phyloP scores from a whole-genome alignment of 192 early-diverging fungal species.

The Entomortierella parvispora region DNA sequence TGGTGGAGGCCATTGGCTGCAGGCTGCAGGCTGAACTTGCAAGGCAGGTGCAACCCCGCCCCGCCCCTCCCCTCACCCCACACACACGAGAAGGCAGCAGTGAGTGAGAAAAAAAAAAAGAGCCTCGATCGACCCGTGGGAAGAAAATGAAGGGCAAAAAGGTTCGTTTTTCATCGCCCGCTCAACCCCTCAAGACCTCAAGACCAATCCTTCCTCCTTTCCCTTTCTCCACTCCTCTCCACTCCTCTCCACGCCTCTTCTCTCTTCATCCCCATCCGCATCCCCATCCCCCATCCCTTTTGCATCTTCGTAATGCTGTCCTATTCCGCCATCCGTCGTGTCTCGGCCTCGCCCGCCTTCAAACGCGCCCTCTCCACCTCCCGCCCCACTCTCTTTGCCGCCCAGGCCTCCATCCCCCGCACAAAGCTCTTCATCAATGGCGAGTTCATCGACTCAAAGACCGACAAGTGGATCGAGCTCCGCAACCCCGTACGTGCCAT shows the following conservation, averaged over 20 bases:
- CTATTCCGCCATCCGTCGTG: constrained; percentile 45
- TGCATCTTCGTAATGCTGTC: constrained; percentile 32
- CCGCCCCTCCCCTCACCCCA: no score
- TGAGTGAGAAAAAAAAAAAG: no score
- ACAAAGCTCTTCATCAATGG: constrained; percentile 85
- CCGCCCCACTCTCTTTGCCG: constrained; percentile 34
- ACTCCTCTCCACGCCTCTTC: background rate
- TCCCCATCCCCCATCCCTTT: background rate
- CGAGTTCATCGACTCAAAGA: constrained; percentile 89
- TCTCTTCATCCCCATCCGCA: background rate
- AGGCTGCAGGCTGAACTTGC: no score
- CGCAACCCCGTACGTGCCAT: constrained; percentile 81
- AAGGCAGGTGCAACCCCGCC: no score
- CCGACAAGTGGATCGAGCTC: constrained; percentile 88
- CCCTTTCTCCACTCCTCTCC: constrained; percentile 1
- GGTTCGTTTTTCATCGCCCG: background rate
- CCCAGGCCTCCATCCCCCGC: constrained; percentile 39
- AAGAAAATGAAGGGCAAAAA: constrained; percentile 3
- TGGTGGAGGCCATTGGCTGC: no score
- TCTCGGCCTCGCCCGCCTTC: constrained; percentile 40
- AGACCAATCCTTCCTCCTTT: background rate
- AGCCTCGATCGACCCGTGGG: background rate
- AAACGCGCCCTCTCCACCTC: constrained; percentile 49
- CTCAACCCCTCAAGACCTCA: background rate
- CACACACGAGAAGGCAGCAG: no score